A percentile compares a stretch with the other conserved stretches of the same genome.
Conservation (phyloP, 2,329 filamentous ascomycete genomes). For the Diaporthe humulicola region DNA sequence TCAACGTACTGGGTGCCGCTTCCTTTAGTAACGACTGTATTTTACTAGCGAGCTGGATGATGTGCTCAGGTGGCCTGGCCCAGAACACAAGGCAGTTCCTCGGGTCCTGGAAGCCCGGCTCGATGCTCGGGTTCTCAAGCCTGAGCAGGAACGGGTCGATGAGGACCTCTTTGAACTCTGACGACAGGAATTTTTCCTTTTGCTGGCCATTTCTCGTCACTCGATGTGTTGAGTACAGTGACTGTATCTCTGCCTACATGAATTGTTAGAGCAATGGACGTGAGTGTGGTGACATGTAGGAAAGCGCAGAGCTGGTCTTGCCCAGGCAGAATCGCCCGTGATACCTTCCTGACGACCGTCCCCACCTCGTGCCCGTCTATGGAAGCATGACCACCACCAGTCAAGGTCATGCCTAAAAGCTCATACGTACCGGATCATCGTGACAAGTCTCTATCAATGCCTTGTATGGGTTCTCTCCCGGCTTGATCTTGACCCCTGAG, state of each 20-base stretch:
- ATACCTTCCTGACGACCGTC: neutral
- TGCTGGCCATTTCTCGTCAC: constrained; percentile 82
- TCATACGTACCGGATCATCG: constrained; percentile 72
- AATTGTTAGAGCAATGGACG: constrained; percentile 30
- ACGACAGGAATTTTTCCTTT: constrained; percentile 77
- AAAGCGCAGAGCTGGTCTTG: neutral
- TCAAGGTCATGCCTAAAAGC: neutral
- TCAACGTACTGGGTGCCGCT: constrained; percentile 76
- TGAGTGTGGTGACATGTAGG: neutral
- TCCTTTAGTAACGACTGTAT: constrained; percentile 77
- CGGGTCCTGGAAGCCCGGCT: constrained; percentile 79
- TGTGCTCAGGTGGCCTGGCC: constrained; percentile 82
- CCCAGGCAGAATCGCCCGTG: neutral
- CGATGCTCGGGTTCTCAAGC: constrained; percentile 72
- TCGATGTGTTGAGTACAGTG: constrained; percentile 81
- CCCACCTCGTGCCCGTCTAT: neutral
- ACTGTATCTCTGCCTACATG: constrained; percentile 75
- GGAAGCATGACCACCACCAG: neutral
- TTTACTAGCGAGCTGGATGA: constrained; percentile 75
- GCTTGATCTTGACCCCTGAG: constrained; percentile 62
- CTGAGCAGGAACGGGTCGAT: constrained; percentile 83
- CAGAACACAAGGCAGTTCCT: constrained; percentile 90
- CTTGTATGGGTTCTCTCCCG: constrained; percentile 81
- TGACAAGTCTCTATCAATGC: constrained; percentile 77
- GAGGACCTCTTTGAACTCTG: constrained; percentile 77